Evolutionary conservation across 305 asterid genomes (phyloP), one percentile per base, ranked within the genome.

Genomic region (Solanum chacoense): DNA sequence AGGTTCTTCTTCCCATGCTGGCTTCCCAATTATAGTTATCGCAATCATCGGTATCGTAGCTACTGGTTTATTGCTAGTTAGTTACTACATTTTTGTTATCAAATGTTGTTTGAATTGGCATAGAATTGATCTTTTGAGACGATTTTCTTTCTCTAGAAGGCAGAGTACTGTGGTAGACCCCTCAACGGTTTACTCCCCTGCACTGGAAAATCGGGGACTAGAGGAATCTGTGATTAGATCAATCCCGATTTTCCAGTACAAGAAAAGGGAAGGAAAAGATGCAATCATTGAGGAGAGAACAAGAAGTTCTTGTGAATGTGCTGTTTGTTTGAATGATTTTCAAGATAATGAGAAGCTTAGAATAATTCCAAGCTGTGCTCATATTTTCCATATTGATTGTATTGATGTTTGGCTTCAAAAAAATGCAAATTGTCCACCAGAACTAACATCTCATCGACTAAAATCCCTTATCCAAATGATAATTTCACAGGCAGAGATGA

Each of bases 391-490:
- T 88, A 93, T 95, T 1, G 99, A 96, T 81, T 96, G 99, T 71
- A 96, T 95, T 12, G 99, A 95, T 85, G 92, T 96, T 63, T 96
- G 98, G 99, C 97, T 96, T 37, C 99, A 96, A 67, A 95, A 92
- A 90, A 95, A 94, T 86, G 96, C 98, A 22, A 96, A 94, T 72
- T 96, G 99, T 89, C 99, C 99, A 1, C 95, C 32, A 87, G 98
- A 73, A 92, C 88, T 34, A 95, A 94, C 93, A 89, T 96, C 50
- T 92, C 99, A 6, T 88, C 75, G 80, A 29, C 74, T 77, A 50
- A n/a, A 74, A 12, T 85, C 29, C 88, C 89, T 92, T 87, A 35
- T 89, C 91, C 90, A 89, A 93, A 75, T 42, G 92, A 88, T 11
- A 69, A 83, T 67, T 90, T 93, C 80, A 34, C 32, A 77, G 55